These are phyloP conservation scores for Angomonas ambiguus DNA, from an alignment of 208 protist genomes.

Conservation along the genomic window DNA sequence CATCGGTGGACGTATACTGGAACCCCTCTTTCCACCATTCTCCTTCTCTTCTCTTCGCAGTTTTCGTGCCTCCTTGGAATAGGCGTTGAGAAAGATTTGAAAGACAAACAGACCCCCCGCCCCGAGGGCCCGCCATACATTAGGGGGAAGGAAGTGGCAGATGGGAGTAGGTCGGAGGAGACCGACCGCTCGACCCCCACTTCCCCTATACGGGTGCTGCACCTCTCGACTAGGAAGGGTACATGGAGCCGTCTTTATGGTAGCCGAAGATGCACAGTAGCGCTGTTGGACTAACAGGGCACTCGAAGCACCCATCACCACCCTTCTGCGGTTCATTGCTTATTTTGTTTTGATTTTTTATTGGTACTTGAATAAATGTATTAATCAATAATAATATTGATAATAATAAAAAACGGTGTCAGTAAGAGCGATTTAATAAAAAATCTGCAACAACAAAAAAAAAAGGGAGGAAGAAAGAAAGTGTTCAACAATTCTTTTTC, in stretches of 20 bases:
- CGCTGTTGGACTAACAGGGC: too few species aligned
- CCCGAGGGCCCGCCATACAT: slow-evolving; percentile 34
- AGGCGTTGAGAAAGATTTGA: slow-evolving; percentile 57
- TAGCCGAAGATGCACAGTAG: background rate
- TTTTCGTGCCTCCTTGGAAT: slow-evolving; percentile 34
- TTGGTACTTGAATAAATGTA: too few species aligned
- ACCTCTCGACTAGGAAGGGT: background rate
- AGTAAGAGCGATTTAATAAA: too few species aligned
- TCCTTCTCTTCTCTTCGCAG: slow-evolving; percentile 25
- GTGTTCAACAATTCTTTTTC: background rate
- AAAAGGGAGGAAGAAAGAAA: background rate
- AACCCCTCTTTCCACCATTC: background rate
- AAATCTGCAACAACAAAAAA: too few species aligned
- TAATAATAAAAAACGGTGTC: background rate
- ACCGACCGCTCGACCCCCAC: slow-evolving; percentile 12
- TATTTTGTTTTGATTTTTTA: too few species aligned
- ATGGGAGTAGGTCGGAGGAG: slow-evolving; percentile 34
- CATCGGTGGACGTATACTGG: slow-evolving; percentile 27
- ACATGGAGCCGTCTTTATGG: background rate
- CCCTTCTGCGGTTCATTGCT: too few species aligned
- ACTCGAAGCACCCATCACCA: too few species aligned
- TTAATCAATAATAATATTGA: background rate
- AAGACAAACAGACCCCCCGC: slow-evolving; percentile 28
- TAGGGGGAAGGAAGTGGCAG: slow-evolving; percentile 44
- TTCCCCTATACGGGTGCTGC: background rate